phyloP scores from a whole-genome alignment of 192 early-diverging fungal species.

The Podila horticola region DNA sequence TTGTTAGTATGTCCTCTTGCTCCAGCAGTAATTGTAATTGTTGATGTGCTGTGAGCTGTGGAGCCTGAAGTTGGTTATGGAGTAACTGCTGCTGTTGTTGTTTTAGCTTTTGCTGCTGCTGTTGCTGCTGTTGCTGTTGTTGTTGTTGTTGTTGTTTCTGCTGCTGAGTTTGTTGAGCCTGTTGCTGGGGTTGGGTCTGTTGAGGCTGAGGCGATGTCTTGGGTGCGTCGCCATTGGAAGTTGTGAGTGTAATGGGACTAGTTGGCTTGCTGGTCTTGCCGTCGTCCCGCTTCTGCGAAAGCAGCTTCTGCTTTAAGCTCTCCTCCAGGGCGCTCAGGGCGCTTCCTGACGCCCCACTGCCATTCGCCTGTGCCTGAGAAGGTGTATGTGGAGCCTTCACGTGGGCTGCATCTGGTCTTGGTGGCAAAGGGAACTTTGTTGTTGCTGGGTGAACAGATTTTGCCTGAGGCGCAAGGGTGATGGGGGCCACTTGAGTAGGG shows the following conservation, averaged over 20 bases:
- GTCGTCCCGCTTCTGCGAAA: not conserved
- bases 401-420: too few species aligned
- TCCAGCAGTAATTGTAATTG: not conserved
- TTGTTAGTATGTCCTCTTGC: not conserved
- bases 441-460: too few species aligned
- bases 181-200: not conserved
- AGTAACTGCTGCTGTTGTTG: too few species aligned
- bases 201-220: not conserved
- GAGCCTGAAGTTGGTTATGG: too few species aligned
- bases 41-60: too few species aligned
- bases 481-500: too few species aligned
- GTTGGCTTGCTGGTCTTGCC: not conserved
- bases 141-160: too few species aligned
- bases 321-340: not conserved
- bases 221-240: not conserved
- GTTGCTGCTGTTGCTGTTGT: too few species aligned
- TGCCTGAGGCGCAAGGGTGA: too few species aligned
- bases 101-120: too few species aligned
- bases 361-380: not conserved
- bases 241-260: not conserved
- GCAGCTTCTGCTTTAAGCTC: not conserved
- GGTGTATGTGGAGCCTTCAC: too few species aligned
- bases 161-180: not conserved
- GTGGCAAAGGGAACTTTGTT: too few species aligned
- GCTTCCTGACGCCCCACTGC: not conserved